phyloP scores from a whole-genome alignment of 2,329 filamentous ascomycete species.

The Colletotrichum sp. region DNA sequence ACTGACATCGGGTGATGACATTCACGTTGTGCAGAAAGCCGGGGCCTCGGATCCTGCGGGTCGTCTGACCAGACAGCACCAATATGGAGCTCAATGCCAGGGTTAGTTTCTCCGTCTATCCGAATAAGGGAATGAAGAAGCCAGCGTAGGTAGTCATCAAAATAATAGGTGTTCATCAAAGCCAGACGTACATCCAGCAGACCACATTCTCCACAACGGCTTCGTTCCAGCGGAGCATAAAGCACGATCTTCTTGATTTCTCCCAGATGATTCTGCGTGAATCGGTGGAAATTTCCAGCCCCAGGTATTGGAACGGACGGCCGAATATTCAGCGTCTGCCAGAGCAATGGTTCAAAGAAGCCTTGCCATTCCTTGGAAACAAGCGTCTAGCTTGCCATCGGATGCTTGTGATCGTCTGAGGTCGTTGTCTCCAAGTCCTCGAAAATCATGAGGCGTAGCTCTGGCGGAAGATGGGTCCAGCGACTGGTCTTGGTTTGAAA shows the following conservation, averaged over 20 bases:
- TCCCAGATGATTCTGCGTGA: background rate
- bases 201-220: background rate
- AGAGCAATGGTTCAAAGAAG: background rate
- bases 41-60: background rate
- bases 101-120: background rate
- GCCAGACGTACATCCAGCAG: background rate
- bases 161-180: background rate
- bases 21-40: background rate
- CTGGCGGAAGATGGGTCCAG: background rate
- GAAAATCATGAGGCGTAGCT: background rate
- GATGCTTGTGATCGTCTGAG: background rate
- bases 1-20: background rate
- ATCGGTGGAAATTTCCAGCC: background rate
- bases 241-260: background rate
- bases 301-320: background rate
- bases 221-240: background rate
- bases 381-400: background rate
- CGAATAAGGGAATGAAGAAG: background rate
- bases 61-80: background rate
- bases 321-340: background rate
- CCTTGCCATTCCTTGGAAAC: background rate
- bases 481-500: background rate
- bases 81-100: background rate
- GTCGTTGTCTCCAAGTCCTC: background rate
- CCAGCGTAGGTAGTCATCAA: background rate